Percentiles rank a stretch among this genome's conserved stretches.
Conservation (phyloP, 148 eudicot species). For the Suaeda aralocaspica region DNA sequence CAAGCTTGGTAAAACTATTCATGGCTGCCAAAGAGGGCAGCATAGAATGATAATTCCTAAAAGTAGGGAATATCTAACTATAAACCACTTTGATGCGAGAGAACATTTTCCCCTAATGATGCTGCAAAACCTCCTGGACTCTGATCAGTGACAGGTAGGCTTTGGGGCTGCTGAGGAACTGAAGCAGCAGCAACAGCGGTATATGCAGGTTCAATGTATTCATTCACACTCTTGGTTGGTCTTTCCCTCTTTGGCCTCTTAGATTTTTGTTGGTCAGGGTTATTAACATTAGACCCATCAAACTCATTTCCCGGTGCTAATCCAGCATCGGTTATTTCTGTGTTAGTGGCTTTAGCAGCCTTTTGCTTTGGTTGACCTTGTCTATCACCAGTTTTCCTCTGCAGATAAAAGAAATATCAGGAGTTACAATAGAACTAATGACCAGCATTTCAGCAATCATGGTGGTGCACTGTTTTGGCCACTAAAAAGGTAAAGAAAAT, state of each 20-base stretch:
- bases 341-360: slow-evolving; percentile 24
- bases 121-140: slow-evolving; percentile 14
- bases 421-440: neutral
- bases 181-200: slow-evolving; percentile 28
- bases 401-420: slow-evolving; percentile 27
- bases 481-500: neutral
- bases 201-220: slow-evolving; percentile 69
- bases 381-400: slow-evolving; percentile 74
- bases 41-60: neutral
- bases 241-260: slow-evolving; percentile 81
- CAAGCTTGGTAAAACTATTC: neutral
- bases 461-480: neutral
- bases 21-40: neutral
- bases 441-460: neutral
- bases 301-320: slow-evolving; percentile 36
- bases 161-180: slow-evolving; percentile 24
- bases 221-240: slow-evolving; percentile 89
- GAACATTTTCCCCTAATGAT: neutral
- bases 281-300: slow-evolving; percentile 31
- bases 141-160: slow-evolving; percentile 19
- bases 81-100: slow-evolving; percentile 5
- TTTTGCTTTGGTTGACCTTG: slow-evolving; percentile 48
- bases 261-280: slow-evolving; percentile 41
- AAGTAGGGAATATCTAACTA: neutral
- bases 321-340: slow-evolving; percentile 33